Conservation (phyloP, 345 rosid species). For the Lepidium didymum region DNA sequence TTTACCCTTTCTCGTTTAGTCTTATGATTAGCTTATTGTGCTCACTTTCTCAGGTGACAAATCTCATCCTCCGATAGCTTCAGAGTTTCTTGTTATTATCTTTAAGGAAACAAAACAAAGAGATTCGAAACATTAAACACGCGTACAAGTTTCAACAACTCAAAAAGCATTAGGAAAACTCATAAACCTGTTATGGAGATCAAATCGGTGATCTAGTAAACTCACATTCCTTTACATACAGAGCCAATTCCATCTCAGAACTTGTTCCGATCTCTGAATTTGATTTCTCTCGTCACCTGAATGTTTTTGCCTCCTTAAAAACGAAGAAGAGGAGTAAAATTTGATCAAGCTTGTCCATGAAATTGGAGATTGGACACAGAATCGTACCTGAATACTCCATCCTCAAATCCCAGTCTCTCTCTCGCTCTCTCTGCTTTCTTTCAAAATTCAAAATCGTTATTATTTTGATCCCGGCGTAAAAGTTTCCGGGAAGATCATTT, state of each 20-base stretch:
- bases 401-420: constrained; percentile 1
- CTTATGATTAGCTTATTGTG: constrained; percentile 33
- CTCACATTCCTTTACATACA: constrained; percentile 44
- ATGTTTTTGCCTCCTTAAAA: constrained; percentile 56
- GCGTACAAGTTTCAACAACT: neutral
- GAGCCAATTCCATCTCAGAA: constrained; percentile 40
- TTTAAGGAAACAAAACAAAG: neutral
- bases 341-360: constrained; percentile 82
- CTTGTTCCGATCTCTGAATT: constrained; percentile 58
- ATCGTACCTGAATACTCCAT: constrained; percentile 79
- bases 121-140: no score
- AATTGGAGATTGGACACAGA: constrained; percentile 62
- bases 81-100: constrained; percentile 47
- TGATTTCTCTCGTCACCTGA: constrained; percentile 55
- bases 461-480: no score
- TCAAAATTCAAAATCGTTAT: neutral
- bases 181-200: constrained; percentile 40
- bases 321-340: constrained; percentile 16
- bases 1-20: constrained; percentile 41
- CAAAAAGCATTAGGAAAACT: no score
- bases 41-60: constrained; percentile 22
- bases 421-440: neutral
- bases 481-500: no score
- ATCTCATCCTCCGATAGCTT: constrained; percentile 42
- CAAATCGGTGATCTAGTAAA: constrained; percentile 49